These are phyloP conservation scores for Calocera cornea DNA, from an alignment of 768 basidiomycete species.

Conservation along the genomic window DNA sequence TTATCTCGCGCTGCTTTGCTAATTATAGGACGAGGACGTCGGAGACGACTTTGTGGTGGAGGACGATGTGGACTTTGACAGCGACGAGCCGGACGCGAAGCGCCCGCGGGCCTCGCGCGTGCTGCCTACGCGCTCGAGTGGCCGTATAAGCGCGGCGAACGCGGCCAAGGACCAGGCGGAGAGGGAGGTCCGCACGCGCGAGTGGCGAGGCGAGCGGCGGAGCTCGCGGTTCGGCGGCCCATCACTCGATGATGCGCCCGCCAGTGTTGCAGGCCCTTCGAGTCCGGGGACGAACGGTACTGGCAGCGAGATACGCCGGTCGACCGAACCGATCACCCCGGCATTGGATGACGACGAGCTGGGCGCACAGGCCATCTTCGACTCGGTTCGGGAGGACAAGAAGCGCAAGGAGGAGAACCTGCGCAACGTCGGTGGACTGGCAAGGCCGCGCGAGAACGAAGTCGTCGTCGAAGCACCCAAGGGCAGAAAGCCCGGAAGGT, in stretches of 20 bases:
- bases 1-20: conserved; percentile 18
- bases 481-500: conserved; percentile 75
- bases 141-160: not conserved
- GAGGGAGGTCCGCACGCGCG: not conserved
- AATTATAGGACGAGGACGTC: conserved; percentile 20
- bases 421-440: not conserved
- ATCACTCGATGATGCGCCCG: conserved; percentile 20
- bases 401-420: not conserved
- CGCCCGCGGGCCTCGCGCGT: not conserved
- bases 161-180: not conserved
- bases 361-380: conserved; percentile 35
- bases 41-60: conserved; percentile 29
- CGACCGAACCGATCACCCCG: conserved; percentile 51
- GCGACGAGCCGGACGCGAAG: not conserved
- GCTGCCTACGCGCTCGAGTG: conserved; percentile 5
- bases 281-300: conserved; percentile 23
- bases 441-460: conserved; percentile 30
- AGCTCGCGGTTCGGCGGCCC: conserved; percentile 24
- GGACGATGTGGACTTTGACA: conserved; percentile 10
- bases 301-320: conserved; percentile 14
- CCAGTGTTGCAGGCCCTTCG: conserved; percentile 13
- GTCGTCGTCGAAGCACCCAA: conserved; percentile 59
- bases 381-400: not conserved
- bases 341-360: conserved; percentile 6
- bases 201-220: conserved; percentile 12